Evolutionary conservation across 306 rosid genomes (phyloP), one percentile per base, ranked within the genome.

Genomic region (Inga leiocalycina): DNA sequence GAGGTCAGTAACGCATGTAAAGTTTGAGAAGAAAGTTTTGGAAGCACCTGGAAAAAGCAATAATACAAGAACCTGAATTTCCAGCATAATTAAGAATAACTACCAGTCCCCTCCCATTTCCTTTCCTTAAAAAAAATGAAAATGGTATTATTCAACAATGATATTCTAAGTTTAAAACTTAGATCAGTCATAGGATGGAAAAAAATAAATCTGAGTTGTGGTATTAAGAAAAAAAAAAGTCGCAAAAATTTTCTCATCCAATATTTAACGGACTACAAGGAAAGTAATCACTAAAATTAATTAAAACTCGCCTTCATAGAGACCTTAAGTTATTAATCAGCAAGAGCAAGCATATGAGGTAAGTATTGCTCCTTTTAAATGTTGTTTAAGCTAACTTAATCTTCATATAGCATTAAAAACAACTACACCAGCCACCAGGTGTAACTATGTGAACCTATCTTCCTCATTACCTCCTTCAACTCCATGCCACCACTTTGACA

Each of bases 401-500:
- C 69, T 75, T 67, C 39, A 35, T 13, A 85, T 65, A 48, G 78
- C 27, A 70, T 44, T 49, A 81, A 79, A 67, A 43, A 51, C 49
- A 87, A 78, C 77, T 45, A 69, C 34, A 44, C 51, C 81, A 78
- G 78, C 59, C 74, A 79, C 76, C 74, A 84, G 73, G 35, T 61
- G 79, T 70, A 87, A 79, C 78, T 20, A 56, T 30, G 27, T 49
- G 51, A 43, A 68, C 82, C 66, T 62, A 56, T 76, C 76, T 82
- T 70, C 77, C 81, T 62, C 24, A 13, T 83, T 90, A 96, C 99
- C 99, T 91, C 98, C 89, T 92, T 96, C 91, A 96, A 91, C 86
- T 94, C 98, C 94, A 92, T 89, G 90, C 97, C 85, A 45, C 99
- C 98, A 85, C 99, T 94, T 91, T 96, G 99, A 87, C 99, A 96